These are phyloP conservation scores for Diospyros lotus DNA, from an alignment of 148 eudicot genomes.

Conservation along the genomic window DNA sequence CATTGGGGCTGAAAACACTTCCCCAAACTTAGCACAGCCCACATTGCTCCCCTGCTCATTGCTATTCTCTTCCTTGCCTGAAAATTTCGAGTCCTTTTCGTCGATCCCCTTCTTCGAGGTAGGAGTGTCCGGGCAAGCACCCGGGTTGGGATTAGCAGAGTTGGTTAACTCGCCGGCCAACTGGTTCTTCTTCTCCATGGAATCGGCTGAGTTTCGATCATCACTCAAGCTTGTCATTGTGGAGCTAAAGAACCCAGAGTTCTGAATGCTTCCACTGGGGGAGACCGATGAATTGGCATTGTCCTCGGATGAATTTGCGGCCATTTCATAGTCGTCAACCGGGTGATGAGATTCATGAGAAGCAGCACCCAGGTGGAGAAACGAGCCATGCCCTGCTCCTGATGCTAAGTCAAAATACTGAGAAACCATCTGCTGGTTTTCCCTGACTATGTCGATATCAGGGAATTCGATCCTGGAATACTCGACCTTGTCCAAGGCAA, in stretches of 20 bases:
- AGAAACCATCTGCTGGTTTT: conserved; percentile 65
- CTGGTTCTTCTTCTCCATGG: conserved; percentile 27
- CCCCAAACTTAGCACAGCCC: conserved; percentile 16
- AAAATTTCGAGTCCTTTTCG: conserved; percentile 1
- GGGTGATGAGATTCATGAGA: conserved; percentile 8
- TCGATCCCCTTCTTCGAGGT: conserved; percentile 22
- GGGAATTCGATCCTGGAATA: conserved; percentile 69
- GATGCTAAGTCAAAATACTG: conserved; percentile 38
- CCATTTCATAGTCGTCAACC: conserved; percentile 52
- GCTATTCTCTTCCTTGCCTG: conserved; percentile 23
- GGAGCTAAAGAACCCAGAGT: conserved; percentile 48
- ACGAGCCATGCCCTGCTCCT: conserved; percentile 37
- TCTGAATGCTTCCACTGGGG: conserved; percentile 27
- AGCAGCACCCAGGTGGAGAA: conserved; percentile 50
- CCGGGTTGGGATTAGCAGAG: conserved; percentile 22
- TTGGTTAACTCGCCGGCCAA: conserved; percentile 15
- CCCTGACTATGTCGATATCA: conserved; percentile 42
- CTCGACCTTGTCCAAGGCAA: conserved; percentile 34
- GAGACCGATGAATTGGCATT: conserved; percentile 25
- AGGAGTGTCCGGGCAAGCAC: conserved; percentile 16
- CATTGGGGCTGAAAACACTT: conserved; percentile 25
- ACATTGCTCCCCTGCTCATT: neutral
- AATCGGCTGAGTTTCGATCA: conserved; percentile 56
- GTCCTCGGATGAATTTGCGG: conserved; percentile 35
- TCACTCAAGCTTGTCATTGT: conserved; percentile 55